Base-by-base conservation (phyloP, 2,329 filamentous ascomycete species). In the Hypomyces perniciosus region DNA sequence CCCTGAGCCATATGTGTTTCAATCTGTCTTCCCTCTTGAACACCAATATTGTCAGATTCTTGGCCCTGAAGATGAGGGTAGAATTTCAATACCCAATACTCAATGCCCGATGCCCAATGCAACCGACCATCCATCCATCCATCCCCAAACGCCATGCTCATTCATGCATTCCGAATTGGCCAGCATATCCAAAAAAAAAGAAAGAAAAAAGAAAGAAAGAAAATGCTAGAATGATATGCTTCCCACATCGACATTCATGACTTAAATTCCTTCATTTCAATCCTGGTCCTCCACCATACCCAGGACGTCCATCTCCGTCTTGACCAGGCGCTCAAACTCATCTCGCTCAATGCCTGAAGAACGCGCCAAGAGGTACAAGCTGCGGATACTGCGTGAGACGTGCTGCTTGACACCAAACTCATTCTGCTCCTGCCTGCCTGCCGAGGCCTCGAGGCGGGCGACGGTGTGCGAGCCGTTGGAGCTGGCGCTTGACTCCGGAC, bases 331-430 rank as follows among this genome's bases (percentile, higher is more conserved):
- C 66, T 87, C 84, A 68, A 92, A 93, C 64, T 92, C 88, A 33
- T 81, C 80, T 41, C 83, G 74, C 46, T 86, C 81, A 58, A 93
- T 90, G 1, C 88, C 88, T 26, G 82, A 82, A 1, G 83, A 78
- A 39, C 78, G 79, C 27, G 87, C 84, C 55, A 93, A 69, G 57
- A 86, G 70, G 65, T 83, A 92, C 57, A 93, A 68, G 65, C 85
- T 90, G 72, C 88, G 86, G 50, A 93, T 79, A 62, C 84, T 87
- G 7, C 85, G 84, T 34, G 83, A 84, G 41, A 93, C 83, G 67
- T 92, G 88, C 68, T 90, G 85, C 67, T 86, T 87, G 49, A 93
- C 81, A 10, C 83, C 86, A 50, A 86, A 79, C 67, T 90, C 86
- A 50, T 75, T 81, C 59, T 84, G 79, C 53, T 83, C 80, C 58